Evolutionary conservation across 2,329 filamentous ascomycete genomes (phyloP).

Genomic region (Triangularia verruculosa): DNA sequence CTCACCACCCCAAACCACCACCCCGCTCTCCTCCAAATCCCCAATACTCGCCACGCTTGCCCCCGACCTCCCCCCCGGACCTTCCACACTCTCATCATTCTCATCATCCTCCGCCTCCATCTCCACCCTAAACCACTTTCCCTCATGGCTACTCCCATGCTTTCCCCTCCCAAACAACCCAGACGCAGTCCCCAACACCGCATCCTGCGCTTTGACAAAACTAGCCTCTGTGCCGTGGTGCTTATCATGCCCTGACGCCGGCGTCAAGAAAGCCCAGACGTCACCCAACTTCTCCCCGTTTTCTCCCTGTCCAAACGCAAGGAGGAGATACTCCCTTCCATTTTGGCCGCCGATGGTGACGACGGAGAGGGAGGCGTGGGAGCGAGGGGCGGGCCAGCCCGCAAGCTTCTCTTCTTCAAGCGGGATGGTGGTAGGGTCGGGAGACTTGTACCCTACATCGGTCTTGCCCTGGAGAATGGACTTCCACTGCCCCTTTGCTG

Average conservation of each 20-base stretch:
- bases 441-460: slow-evolving; percentile 31
- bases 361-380: slow-evolving; percentile 52
- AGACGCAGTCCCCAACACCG: slow-evolving; percentile 48
- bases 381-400: slow-evolving; percentile 51
- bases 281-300: slow-evolving; percentile 57
- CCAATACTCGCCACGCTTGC: slow-evolving; percentile 55
- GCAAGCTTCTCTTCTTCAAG: slow-evolving; percentile 20
- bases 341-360: slow-evolving; percentile 50
- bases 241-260: slow-evolving; percentile 40
- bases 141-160: slow-evolving; percentile 48
- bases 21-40: slow-evolving; percentile 56
- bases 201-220: slow-evolving; percentile 43
- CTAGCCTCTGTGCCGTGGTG: slow-evolving; percentile 48
- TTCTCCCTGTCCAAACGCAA: slow-evolving; percentile 57
- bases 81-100: slow-evolving; percentile 41
- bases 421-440: slow-evolving; percentile 32
- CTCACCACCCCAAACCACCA: slow-evolving; percentile 61
- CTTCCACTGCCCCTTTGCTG: slow-evolving; percentile 54
- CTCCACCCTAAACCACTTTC: slow-evolving; percentile 54
- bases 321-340: slow-evolving; percentile 60
- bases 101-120: slow-evolving; percentile 51
- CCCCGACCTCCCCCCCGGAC: slow-evolving; percentile 56
- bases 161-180: slow-evolving; percentile 37
- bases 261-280: slow-evolving; percentile 63
- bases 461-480: slow-evolving; percentile 38